Base-by-base conservation (phyloP, 2,329 filamentous ascomycete species). In the Alternaria ethzedia region DNA sequence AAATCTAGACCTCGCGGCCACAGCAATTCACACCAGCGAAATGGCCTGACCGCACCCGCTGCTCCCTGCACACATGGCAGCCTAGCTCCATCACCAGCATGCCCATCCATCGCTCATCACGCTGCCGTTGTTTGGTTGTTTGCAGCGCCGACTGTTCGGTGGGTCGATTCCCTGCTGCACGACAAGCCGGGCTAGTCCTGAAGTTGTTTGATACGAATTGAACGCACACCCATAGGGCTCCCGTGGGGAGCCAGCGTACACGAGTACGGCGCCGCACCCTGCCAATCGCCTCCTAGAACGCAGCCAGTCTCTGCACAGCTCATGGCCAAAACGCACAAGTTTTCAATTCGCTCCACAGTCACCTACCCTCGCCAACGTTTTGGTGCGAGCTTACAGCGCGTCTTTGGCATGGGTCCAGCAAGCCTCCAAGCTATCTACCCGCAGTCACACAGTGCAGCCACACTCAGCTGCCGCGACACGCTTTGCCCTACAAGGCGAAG, bases 1-100 rank as follows among this genome's bases (percentile, higher is more conserved):
- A 46, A 32, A 56, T 62, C 59, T 62, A 62, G 59, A 54, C 59
- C 59, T 43, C 36, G 36, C 36, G 54, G 51, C 54, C 54, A 25
- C 59, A 47, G 23, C 20, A 44, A 43, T 59, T 47, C 54, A 52
- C 56, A 58, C 23, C 12, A 50, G 30, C 36, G 46, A 23, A 58
- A 51, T 58, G 46, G 56, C 56, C 56, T 58, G 56, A 58, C 23
- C 45, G 30, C 30, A 32, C 32, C 45, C 26, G 44, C 17, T 20
- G 13, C 36, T 28, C 45, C 54, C 56, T 57, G 56, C 56, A 41
- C 21, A 15, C 46, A 30, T 51, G 56, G 23, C 46, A 50, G 23
- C 45, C 30, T 44, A 28, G 17, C 25, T 56, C 41, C 10, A 56
- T 23, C 49, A 21, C 49, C 49, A 15, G 21, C 26, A 21, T 23